Evolutionary conservation across 2,329 filamentous ascomycete genomes (phyloP).

Genomic region (Microdochium paspali): DNA sequence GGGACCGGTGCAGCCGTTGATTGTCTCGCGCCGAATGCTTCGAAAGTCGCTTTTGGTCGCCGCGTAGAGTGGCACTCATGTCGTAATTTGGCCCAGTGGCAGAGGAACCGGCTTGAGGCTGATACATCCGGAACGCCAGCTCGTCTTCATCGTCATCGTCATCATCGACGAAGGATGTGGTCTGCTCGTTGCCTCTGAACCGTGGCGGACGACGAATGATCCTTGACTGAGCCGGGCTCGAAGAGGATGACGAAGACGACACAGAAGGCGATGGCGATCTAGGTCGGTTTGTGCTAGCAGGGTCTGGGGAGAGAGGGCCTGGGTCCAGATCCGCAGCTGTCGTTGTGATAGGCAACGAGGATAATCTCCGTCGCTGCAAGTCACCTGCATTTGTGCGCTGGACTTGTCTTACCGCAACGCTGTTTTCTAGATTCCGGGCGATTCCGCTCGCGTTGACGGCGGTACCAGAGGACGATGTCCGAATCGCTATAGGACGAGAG

Average conservation of each 20-base stretch:
- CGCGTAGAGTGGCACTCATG: constrained; percentile 42
- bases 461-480: constrained; percentile 38
- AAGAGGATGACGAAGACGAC: constrained; percentile 27
- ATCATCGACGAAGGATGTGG: constrained; percentile 32
- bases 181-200: constrained; percentile 29
- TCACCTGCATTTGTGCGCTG: constrained; percentile 18
- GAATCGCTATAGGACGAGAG: constrained; percentile 33
- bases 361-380: constrained; percentile 29
- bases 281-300: constrained; percentile 26
- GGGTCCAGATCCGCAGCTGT: constrained; percentile 22
- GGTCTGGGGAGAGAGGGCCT: constrained; percentile 31
- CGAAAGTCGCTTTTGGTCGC: constrained; percentile 25
- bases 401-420: constrained; percentile 10
- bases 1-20: constrained; percentile 33
- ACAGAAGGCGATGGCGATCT: constrained; percentile 20
- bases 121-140: constrained; percentile 42
- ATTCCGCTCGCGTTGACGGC: constrained; percentile 19
- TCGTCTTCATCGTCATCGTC: constrained; percentile 46
- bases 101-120: constrained; percentile 8
- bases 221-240: constrained; percentile 45
- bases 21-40: constrained; percentile 18
- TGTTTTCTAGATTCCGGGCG: constrained; percentile 21
- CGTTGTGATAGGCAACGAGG: constrained; percentile 31
- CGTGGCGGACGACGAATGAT: constrained; percentile 51
- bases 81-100: constrained; percentile 25